Evolutionary conservation across 164 flowering plant species (phyloP).

Genomic region (Berberis thunbergii): DNA sequence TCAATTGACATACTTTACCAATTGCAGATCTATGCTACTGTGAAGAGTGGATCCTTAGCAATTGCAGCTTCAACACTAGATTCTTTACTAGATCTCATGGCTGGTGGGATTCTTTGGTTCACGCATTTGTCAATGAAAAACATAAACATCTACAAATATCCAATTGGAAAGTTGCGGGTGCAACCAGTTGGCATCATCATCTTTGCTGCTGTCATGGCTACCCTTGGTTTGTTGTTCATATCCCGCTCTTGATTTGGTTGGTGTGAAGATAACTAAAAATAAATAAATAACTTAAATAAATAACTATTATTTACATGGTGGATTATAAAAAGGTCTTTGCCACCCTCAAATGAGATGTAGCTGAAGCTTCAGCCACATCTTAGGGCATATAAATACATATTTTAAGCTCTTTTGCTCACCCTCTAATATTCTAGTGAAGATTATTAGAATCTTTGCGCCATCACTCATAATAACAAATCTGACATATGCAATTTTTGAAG

Average conservation of each 20-base stretch:
- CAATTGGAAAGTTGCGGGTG: constrained; percentile 90
- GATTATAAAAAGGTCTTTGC: no score
- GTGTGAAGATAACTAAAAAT: no score
- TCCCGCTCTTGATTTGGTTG: not conserved
- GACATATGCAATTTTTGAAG: no score
- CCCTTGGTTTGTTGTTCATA: constrained; percentile 52
- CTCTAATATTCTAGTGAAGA: no score
- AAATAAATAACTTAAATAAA: no score
- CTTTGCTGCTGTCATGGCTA: constrained; percentile 98
- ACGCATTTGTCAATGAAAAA: constrained; percentile 85
- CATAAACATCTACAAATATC: constrained; percentile 83
- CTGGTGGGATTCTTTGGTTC: constrained; percentile 98
- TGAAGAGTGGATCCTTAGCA: constrained; percentile 85
- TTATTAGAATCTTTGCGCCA: no score
- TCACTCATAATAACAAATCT: no score
- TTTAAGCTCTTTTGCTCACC: no score
- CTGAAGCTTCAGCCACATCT: no score
- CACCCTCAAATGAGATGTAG: no score
- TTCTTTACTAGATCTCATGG: constrained; percentile 93
- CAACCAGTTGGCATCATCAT: constrained; percentile 95
- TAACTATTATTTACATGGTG: no score
- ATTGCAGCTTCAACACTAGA: constrained; percentile 97
- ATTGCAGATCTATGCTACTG: constrained; percentile 74
- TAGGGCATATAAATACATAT: no score
- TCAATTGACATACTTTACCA: not conserved